Evolutionary conservation across 257 asterid species (phyloP).

Genomic region (Pogostemon cablin): DNA sequence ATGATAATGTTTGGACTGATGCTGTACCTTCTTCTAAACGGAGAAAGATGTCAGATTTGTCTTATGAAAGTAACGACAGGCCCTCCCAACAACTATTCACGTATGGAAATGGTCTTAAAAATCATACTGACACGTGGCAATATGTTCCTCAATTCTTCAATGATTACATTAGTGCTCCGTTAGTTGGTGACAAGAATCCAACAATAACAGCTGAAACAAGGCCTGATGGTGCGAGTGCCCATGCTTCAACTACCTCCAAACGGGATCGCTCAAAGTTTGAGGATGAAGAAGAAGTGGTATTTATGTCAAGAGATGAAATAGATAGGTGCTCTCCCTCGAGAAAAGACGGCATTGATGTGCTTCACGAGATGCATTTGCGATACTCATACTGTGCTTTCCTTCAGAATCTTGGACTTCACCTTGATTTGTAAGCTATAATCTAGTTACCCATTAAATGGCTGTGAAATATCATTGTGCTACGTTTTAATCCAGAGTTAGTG

Average conservation of each 20-base stretch:
- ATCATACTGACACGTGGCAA: constrained; percentile 35
- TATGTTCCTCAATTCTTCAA: constrained; percentile 36
- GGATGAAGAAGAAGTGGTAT: constrained; percentile 58
- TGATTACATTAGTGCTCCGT: constrained; percentile 34
- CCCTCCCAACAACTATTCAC: constrained; percentile 48
- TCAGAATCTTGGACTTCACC: constrained; percentile 83
- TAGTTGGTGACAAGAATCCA: constrained; percentile 34
- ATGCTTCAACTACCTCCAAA: constrained; percentile 52
- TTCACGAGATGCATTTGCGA: constrained; percentile 81
- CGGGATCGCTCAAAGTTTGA: constrained; percentile 72
- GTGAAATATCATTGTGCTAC: constrained; percentile 5
- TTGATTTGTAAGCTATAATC: constrained; percentile 73
- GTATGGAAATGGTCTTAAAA: constrained; percentile 31
- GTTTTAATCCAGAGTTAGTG: background rate
- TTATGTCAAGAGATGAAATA: constrained; percentile 88
- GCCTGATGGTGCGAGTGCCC: constrained; percentile 39
- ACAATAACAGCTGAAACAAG: constrained; percentile 40
- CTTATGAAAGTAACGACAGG: constrained; percentile 49
- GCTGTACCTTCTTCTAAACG: constrained; percentile 57
- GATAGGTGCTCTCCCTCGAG: constrained; percentile 91
- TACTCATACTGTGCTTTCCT: constrained; percentile 91
- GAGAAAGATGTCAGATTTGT: constrained; percentile 64
- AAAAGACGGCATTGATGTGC: constrained; percentile 86
- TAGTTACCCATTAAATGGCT: constrained; percentile 14
- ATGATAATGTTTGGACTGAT: constrained; percentile 47